Conservation (phyloP, 192 early-diverging fungal genomes). For the Cladochytrium replicatum region DNA sequence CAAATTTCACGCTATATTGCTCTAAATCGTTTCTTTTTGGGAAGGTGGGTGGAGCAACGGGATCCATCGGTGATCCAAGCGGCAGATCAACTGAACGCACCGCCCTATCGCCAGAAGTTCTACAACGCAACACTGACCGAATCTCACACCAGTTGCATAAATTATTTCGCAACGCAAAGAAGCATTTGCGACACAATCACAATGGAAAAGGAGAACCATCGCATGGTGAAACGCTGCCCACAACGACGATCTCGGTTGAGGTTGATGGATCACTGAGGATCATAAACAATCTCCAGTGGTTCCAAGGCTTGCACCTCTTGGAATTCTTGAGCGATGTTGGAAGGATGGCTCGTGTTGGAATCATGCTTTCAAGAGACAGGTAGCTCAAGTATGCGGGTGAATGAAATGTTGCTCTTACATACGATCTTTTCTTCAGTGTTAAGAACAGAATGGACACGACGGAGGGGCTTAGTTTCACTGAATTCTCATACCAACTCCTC, state of each 20-base stretch:
- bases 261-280: conserved; percentile 50
- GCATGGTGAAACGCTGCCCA: too few relatives aligned
- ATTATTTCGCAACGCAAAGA: conserved; percentile 46
- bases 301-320: conserved; percentile 55
- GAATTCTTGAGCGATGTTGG: conserved; percentile 72
- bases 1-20: conserved; percentile 1
- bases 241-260: too few relatives aligned
- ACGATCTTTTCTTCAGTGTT: conserved; percentile 43
- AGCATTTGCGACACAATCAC: too few relatives aligned
- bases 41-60: conserved; percentile 73
- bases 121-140: conserved; percentile 50
- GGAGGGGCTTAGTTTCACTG: conserved; percentile 89
- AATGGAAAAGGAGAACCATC: too few relatives aligned
- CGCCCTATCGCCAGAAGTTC: conserved; percentile 44
- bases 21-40: background rate
- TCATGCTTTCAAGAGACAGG: conserved; percentile 84
- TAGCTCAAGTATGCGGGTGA: conserved; percentile 8
- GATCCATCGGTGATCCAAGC: conserved; percentile 85
- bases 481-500: conserved; percentile 92
- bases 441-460: conserved; percentile 62
- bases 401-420: conserved; percentile 2
- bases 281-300: conserved; percentile 78
- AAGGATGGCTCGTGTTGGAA: conserved; percentile 63
- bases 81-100: conserved; percentile 73
- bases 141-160: conserved; percentile 63